Evolutionary conservation across 148 eudicot genomes (phyloP).

Genomic region (Silene uniflora): DNA sequence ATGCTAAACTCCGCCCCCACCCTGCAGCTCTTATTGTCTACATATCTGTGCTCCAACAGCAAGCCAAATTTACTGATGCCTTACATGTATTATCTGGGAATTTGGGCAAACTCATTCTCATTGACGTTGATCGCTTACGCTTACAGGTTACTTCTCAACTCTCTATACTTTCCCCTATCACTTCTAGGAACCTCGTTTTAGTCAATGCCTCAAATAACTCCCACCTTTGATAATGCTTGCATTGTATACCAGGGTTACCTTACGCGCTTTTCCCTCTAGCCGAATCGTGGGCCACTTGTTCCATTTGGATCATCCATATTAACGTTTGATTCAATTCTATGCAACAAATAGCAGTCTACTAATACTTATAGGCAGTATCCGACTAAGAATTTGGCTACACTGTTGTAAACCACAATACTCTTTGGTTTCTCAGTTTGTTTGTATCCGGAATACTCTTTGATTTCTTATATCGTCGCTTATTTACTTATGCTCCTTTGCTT

Average conservation of each 20-base stretch:
- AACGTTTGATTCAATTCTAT: no score
- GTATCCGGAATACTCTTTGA: background rate
- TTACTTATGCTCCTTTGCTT: slow-evolving; percentile 51
- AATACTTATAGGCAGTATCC: no score
- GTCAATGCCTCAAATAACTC: background rate
- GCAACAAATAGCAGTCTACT: no score
- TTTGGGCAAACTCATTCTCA: slow-evolving; percentile 71
- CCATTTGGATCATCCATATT: no score
- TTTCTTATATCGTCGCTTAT: slow-evolving; percentile 36
- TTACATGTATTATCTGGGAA: slow-evolving; percentile 75
- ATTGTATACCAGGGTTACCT: background rate
- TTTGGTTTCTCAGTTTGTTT: slow-evolving; percentile 8
- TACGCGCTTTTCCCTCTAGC: background rate
- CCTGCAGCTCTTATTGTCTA: slow-evolving; percentile 90
- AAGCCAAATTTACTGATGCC: slow-evolving; percentile 77
- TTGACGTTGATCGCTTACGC: slow-evolving; percentile 76
- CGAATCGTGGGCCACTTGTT: no score
- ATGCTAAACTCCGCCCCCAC: slow-evolving; percentile 19
- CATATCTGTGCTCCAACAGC: slow-evolving; percentile 80
- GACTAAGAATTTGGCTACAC: no score
- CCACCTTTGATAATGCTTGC: background rate
- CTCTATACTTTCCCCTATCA: slow-evolving; percentile 6
- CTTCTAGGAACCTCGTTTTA: background rate
- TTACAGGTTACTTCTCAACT: slow-evolving; percentile 70
- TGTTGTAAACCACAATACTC: background rate